Conservation (phyloP, 805 yeast genomes). For the Zygotorulaspora sp. region DNA sequence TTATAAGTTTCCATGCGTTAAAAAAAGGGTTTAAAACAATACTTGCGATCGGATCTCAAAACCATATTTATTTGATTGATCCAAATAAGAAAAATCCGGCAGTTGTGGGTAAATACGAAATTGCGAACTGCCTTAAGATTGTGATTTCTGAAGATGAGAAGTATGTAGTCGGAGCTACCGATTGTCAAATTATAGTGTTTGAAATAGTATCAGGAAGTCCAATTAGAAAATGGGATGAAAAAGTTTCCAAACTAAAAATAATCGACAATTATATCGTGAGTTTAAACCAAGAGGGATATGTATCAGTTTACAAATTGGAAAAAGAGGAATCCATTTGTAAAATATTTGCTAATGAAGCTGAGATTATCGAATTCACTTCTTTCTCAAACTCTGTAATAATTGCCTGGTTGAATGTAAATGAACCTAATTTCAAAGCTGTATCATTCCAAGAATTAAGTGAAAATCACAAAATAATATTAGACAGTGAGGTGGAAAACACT, state of each 20-base stretch:
- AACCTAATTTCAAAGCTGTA: conserved; percentile 36
- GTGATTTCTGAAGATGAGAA: conserved; percentile 21
- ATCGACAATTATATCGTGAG: conserved; percentile 21
- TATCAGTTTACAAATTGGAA: conserved; percentile 29
- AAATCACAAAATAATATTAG: conserved; percentile 28
- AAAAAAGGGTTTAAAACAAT: conserved; percentile 18
- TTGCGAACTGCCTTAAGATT: conserved; percentile 18
- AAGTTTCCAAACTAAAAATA: conserved; percentile 20
- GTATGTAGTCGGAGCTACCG: conserved; percentile 22
- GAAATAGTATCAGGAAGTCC: conserved; percentile 17
- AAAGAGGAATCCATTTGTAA: conserved; percentile 36
- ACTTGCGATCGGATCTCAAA: conserved; percentile 30
- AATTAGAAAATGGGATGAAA: conserved; percentile 23
- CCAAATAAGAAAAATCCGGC: conserved; percentile 42
- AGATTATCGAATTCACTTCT: conserved; percentile 26
- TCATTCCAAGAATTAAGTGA: conserved; percentile 20
- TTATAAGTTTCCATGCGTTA: conserved; percentile 29
- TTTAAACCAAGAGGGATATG: conserved; percentile 21
- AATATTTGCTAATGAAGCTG: conserved; percentile 26
- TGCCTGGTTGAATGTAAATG: conserved; percentile 39
- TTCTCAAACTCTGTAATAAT: conserved; percentile 24
- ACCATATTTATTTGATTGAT: conserved; percentile 60
- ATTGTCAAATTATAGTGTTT: conserved; percentile 17
- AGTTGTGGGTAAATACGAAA: conserved; percentile 22
- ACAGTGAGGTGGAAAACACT: conserved; percentile 28